Base-by-base conservation (phyloP, 2,329 filamentous ascomycete species). In the Lachnellula willkommii region DNA sequence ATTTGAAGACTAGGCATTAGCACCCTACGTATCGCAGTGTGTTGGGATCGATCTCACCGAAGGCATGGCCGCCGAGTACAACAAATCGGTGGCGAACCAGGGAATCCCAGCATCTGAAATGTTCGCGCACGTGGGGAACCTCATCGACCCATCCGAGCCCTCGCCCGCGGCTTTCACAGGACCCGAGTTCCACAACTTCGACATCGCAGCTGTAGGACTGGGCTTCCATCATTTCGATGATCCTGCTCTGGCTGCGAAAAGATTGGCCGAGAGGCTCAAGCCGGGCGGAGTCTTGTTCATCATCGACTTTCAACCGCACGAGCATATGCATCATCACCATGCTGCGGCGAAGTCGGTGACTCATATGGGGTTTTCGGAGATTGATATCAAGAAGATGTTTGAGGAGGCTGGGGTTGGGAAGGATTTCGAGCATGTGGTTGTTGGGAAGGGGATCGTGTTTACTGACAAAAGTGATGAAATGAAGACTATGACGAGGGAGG, bases 1-100 rank as follows among this genome's bases (percentile, higher is more conserved):
- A 37, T 20, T 32, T 35, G 22, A 5, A 32, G 39, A 11, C 17
- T 51, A 85, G 80, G 76, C 81, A 14, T 75, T 88, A 14, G 80
- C 78, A 1, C 81, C 84, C 2, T 84, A 81, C 63, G 78, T 83
- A 2, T 83, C 81, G 1, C 77, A 84, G 61, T 81, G 82, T 48
- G 72, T 85, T 15, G 88, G 87, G 43, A 77, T 92, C 46, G 88
- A 92, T 66, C 72, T 90, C 54, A 86, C 87, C 0, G 78, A 84
- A 59, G 82, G 82, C 58, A 91, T 91, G 88, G 79, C 89, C 5
- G 73, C 74, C 0, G 74, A 77, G 6, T 92, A 86, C 74, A 91
- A 90, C 67, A 71, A 73, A 11, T 76, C 79, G 26, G 84, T 82
- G 20, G 68, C 71, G 37, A 79, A 79, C 58, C 77, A 83, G 70